phyloP scores from a whole-genome alignment of 1,284 basidiomycete species.

The Ganoderma boninense region DNA sequence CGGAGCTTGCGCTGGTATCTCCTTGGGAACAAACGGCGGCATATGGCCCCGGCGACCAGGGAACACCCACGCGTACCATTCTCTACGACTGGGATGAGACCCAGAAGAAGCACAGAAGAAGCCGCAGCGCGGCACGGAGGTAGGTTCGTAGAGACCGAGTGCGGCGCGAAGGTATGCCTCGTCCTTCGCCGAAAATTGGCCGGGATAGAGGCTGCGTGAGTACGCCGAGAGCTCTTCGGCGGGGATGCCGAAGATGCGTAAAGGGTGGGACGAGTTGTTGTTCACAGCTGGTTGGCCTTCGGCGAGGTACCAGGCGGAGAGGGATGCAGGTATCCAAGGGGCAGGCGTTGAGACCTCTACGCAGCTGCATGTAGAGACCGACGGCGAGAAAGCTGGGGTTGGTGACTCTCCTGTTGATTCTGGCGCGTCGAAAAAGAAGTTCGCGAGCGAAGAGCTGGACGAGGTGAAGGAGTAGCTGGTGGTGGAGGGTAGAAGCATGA shows the following conservation, averaged over 20 bases:
- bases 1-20: neutral
- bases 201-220: neutral
- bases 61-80: neutral
- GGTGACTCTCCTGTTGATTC: neutral
- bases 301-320: conserved; percentile 2
- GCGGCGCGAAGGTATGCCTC: neutral
- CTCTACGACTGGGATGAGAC: neutral
- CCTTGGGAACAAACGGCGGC: neutral
- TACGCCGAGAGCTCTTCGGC: neutral
- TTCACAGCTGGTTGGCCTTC: neutral
- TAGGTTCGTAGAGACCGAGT: neutral
- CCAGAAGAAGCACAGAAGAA: neutral
- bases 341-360: neutral
- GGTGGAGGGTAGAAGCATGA: neutral
- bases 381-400: neutral
- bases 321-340: neutral
- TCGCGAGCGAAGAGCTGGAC: neutral
- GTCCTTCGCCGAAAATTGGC: neutral
- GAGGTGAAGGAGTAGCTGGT: neutral
- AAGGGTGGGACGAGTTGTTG: neutral
- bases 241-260: conserved; percentile 1
- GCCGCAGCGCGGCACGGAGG: neutral
- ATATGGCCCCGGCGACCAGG: neutral
- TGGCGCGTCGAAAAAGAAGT: neutral
- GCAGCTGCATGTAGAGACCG: neutral